A percentile compares a stretch with the other conserved stretches of the same genome.
These are phyloP conservation scores for Solanum bulbocastanum DNA, from an alignment of 257 asterid species.

Conservation along the genomic window DNA sequence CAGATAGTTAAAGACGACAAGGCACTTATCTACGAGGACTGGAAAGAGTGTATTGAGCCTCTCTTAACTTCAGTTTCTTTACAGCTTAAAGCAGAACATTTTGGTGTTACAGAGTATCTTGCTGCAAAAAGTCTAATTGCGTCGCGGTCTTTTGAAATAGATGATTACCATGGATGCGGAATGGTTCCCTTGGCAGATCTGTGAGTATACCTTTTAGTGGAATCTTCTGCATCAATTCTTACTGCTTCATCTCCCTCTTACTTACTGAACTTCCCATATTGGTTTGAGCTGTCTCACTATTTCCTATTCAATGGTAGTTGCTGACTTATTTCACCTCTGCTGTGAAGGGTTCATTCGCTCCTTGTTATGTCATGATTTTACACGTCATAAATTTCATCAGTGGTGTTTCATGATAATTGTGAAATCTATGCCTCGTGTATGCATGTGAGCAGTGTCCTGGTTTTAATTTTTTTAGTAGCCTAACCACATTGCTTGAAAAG, in stretches of 20 bases:
- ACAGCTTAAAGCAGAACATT: slow-evolving; percentile 42
- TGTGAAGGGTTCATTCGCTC: not conserved
- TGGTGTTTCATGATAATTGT: not conserved
- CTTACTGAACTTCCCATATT: not conserved
- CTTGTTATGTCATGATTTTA: not conserved
- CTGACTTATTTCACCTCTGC: not conserved
- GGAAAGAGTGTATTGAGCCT: slow-evolving; percentile 78
- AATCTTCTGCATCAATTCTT: not conserved
- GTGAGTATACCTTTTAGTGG: slow-evolving; percentile 33
- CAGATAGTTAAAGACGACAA: slow-evolving; percentile 80
- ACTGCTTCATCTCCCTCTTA: not conserved
- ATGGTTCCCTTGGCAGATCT: slow-evolving; percentile 98
- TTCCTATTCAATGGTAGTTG: not conserved
- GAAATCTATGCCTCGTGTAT: not conserved
- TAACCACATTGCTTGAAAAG: not conserved
- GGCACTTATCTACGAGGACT: slow-evolving; percentile 56
- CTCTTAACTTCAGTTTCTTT: slow-evolving; percentile 28
- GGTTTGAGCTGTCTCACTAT: not conserved
- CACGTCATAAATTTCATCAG: not conserved
- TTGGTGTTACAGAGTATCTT: slow-evolving; percentile 52
- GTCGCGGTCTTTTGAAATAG: slow-evolving; percentile 73
- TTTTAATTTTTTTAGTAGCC: not conserved
- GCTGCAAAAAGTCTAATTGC: slow-evolving; percentile 83
- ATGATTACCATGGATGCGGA: slow-evolving; percentile 74
- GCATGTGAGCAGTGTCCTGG: not conserved